Percentiles rank a stretch among this genome's conserved stretches.
phyloP scores from a whole-genome alignment of 1,284 basidiomycete genomes.

The Microbotryum silenes-acaulis region DNA sequence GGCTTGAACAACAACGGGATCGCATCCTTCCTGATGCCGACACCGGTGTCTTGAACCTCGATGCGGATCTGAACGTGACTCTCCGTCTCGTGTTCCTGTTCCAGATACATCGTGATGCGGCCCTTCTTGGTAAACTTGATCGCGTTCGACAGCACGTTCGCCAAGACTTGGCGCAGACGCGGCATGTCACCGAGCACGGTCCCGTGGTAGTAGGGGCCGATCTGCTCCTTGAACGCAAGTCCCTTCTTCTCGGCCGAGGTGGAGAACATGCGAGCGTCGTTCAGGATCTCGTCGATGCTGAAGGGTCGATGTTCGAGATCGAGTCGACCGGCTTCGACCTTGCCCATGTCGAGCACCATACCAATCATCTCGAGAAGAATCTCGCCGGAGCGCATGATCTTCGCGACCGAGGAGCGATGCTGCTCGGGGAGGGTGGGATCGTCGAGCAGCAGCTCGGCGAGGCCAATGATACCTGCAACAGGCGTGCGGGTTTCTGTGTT shows the following conservation, averaged over 20 bases:
- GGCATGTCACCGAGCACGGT: constrained; percentile 33
- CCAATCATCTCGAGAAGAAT: constrained; percentile 33
- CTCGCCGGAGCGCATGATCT: constrained; percentile 31
- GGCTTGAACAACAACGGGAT: constrained; percentile 40
- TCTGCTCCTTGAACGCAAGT: constrained; percentile 38
- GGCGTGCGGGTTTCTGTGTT: constrained; percentile 10
- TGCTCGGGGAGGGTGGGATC: constrained; percentile 16
- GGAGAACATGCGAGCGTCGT: constrained; percentile 39
- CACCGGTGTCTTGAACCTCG: constrained; percentile 40
- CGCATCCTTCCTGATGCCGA: constrained; percentile 38
- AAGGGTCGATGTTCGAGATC: constrained; percentile 40
- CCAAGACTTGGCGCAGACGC: constrained; percentile 33
- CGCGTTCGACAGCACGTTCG: constrained; percentile 35
- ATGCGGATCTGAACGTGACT: constrained; percentile 36
- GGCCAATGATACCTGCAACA: constrained; percentile 27
- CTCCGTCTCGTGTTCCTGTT: constrained; percentile 35
- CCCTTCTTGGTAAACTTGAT: constrained; percentile 41
- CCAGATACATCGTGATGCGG: constrained; percentile 37
- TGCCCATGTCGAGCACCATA: constrained; percentile 39
- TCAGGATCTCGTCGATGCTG: constrained; percentile 38
- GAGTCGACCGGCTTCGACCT: constrained; percentile 42
- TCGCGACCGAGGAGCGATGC: constrained; percentile 17
- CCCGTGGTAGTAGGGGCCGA: constrained; percentile 12
- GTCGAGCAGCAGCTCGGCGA: constrained; percentile 32
- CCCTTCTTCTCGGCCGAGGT: constrained; percentile 40